Conservation (phyloP, 148 eudicot genomes). For the Pharnaceum exiguum region DNA sequence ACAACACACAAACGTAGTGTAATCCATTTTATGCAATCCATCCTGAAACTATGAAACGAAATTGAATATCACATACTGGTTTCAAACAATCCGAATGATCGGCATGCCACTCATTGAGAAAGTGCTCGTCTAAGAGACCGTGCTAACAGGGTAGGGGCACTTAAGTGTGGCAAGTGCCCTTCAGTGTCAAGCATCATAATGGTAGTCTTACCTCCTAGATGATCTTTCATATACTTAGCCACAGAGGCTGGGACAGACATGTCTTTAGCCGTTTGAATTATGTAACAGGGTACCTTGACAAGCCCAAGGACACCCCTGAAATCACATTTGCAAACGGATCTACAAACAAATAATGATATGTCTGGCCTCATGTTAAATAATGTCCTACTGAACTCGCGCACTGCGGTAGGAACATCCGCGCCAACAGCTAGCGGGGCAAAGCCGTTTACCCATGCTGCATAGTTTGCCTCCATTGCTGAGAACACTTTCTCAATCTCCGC, state of each 20-base stretch:
- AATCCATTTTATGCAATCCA: no score
- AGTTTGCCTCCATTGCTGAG: conserved; percentile 84
- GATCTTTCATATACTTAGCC: conserved; percentile 61
- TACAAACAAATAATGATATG: conserved; percentile 66
- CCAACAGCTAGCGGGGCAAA: conserved; percentile 91
- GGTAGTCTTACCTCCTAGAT: conserved; percentile 66
- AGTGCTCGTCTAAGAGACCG: conserved; percentile 53
- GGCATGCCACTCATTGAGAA: conserved; percentile 36
- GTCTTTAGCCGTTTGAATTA: conserved; percentile 77
- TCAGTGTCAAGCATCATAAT: conserved; percentile 64
- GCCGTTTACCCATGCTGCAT: conserved; percentile 84
- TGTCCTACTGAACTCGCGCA: conserved; percentile 85
- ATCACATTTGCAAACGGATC: conserved; percentile 68
- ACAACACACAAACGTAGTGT: no score
- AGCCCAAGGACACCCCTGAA: conserved; percentile 64
- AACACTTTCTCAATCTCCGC: conserved; percentile 70
- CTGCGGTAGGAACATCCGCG: conserved; percentile 90
- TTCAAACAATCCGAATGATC: no score
- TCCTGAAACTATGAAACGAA: no score
- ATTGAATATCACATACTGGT: no score
- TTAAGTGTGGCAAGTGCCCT: conserved; percentile 90
- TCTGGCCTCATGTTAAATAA: conserved; percentile 94
- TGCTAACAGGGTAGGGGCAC: conserved; percentile 66
- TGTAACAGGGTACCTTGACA: conserved; percentile 75
- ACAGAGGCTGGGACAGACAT: conserved; percentile 83